Evolutionary conservation across 352 stramenopile genomes (phyloP), one percentile per base, ranked within the genome.

Genomic region (Globisporangium canariense): DNA sequence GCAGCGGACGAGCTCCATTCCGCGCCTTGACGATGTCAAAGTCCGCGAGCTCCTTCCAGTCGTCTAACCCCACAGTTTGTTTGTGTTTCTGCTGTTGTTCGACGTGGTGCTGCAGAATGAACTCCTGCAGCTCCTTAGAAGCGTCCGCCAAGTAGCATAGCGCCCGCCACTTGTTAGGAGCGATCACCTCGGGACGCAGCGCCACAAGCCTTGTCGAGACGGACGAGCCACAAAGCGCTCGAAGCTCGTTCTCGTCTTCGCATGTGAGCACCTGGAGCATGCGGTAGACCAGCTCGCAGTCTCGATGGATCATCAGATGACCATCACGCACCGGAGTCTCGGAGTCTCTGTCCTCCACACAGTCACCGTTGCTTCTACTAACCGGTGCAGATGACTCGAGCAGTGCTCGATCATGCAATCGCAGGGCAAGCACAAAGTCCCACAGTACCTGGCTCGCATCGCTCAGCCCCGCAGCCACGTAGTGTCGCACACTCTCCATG

Each of bases 381-480:
- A 47, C 9, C 25, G 16, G 28, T 3, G 14, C 8, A 1, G 16
- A 10, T 5, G 22, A 22, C 2, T 5, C 14, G 9, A 34, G 14
- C 9, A 18, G 32, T 5, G 4, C 58, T 13, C 68, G 68, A 9
- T 72, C 69, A 50, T 78, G 74, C 32, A 87, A 49, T 13, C 67
- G 60, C 49, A 81, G 53, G 22, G 75, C 70, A 13, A 83, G 58
- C 4, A 80, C n/a, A 50, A 88, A 80, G 4, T 60, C 55, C 36
- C 80, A 81, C 3, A 83, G 34, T 6, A 76, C 34, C 9, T 67
- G 62, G 11, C 79, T 64, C 50, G 75, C 66, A 11, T 79, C 74
- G 9, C 20, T 51, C n/a, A 88, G 47, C 32, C 70, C 67, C 45
- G 68, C 68, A n/a, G 57, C 50, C 1, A 73, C 62, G 4, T 58